These are phyloP conservation scores for Pseudocercospora vitis DNA, from an alignment of 2,329 filamentous ascomycete species.

Conservation along the genomic window DNA sequence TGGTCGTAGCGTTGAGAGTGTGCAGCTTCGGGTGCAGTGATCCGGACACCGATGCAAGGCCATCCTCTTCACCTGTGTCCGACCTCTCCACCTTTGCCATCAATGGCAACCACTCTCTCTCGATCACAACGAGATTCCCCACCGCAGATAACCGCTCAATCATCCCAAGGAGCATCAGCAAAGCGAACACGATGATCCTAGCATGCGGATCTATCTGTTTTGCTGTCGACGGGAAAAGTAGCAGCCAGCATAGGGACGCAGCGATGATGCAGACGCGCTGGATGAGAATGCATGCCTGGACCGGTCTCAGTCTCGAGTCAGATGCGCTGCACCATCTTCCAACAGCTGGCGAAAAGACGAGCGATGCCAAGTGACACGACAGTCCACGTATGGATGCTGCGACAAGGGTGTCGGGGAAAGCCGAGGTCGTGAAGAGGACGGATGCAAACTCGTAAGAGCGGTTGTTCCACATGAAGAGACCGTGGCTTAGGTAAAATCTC, in stretches of 20 bases:
- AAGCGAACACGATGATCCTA: neutral
- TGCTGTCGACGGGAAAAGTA: neutral
- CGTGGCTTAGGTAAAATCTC: conserved; percentile 8
- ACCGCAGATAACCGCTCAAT: conserved; percentile 13
- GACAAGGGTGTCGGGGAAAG: conserved; percentile 9
- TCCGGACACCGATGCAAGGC: no score
- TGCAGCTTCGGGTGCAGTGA: conserved; percentile 2
- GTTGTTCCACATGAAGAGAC: conserved; percentile 16
- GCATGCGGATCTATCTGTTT: neutral
- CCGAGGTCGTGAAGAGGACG: conserved; percentile 15
- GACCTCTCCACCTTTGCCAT: neutral
- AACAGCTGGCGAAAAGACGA: conserved; percentile 5
- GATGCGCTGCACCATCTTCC: conserved; percentile 8
- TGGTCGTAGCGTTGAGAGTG: conserved; percentile 9
- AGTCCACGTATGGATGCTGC: conserved; percentile 13
- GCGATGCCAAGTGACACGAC: conserved; percentile 10
- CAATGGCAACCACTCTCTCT: conserved; percentile 11
- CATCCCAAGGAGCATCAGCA: conserved; percentile 11
- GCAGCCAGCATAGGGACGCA: conserved; percentile 9
- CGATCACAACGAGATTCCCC: conserved; percentile 8
- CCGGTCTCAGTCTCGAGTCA: conserved; percentile 2
- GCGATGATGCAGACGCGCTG: conserved; percentile 5
- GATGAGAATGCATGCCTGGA: conserved; percentile 13
- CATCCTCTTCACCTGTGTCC: no score
- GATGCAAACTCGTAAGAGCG: conserved; percentile 13